A percentile compares a stretch with the other conserved stretches of the same genome.
phyloP scores from a whole-genome alignment of 768 basidiomycete species.

The Sistotremastrum niveocremeum region DNA sequence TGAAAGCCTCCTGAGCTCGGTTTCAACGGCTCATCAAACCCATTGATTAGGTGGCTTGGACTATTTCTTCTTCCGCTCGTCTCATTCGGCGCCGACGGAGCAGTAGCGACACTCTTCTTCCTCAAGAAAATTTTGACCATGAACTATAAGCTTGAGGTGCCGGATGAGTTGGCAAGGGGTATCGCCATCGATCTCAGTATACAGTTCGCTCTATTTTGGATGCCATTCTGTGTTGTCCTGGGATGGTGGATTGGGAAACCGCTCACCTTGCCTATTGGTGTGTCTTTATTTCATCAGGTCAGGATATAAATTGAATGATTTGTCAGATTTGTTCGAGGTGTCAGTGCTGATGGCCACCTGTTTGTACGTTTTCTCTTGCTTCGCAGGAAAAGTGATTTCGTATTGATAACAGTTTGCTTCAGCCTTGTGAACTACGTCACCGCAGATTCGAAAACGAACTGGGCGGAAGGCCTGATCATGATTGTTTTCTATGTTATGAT shows the following conservation, averaged over 20 bases:
- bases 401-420: too few species aligned
- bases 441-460: conserved; percentile 67
- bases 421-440: conserved; percentile 65
- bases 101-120: conserved; percentile 47
- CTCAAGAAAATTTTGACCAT: conserved; percentile 23
- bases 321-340: conserved; percentile 56
- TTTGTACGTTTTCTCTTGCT: conserved; percentile 19
- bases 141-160: conserved; percentile 27
- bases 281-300: conserved; percentile 2
- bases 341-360: conserved; percentile 49
- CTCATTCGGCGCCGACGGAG: conserved; percentile 61
- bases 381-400: too few species aligned
- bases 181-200: conserved; percentile 67
- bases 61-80: conserved; percentile 58
- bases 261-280: conserved; percentile 55
- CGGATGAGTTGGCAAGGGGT: conserved; percentile 47
- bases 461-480: conserved; percentile 59
- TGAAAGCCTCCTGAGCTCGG: too few species aligned
- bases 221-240: conserved; percentile 55
- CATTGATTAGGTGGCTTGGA: conserved; percentile 61
- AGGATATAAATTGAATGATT: not conserved
- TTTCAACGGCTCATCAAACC: too few species aligned
- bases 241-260: conserved; percentile 56
- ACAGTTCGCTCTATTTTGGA: conserved; percentile 70
- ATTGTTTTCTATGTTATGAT: conserved; percentile 58